A percentile compares a stretch with the other conserved stretches of the same genome.
phyloP scores from a whole-genome alignment of 2,329 filamentous ascomycete species.

The Penicillium palitans region DNA sequence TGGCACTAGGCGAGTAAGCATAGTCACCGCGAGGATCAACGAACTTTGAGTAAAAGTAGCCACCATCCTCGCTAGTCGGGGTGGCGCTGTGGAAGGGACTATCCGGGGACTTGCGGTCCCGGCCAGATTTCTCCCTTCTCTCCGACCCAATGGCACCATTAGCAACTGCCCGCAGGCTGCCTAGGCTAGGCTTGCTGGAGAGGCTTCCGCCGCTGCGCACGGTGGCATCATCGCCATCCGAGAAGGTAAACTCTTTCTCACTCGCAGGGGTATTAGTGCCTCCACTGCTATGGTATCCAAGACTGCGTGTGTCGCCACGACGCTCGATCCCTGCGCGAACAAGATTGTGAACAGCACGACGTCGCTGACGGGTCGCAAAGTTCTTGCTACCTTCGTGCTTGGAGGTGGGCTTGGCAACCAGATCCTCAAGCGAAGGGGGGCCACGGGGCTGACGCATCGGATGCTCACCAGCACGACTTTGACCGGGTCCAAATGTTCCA shows the following conservation, averaged over 20 bases:
- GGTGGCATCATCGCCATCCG: conserved; percentile 72
- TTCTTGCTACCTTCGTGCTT: conserved; percentile 97
- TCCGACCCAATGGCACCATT: conserved; percentile 88
- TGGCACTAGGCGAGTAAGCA: conserved; percentile 28
- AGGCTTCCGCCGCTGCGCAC: conserved; percentile 78
- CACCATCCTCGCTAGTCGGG: conserved; percentile 62
- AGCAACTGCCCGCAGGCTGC: conserved; percentile 73
- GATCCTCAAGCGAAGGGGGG: conserved; percentile 87
- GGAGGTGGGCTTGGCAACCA: conserved; percentile 82
- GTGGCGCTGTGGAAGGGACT: conserved; percentile 62
- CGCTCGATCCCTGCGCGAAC: conserved; percentile 87
- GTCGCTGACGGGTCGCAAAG: conserved; percentile 88
- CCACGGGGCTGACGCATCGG: conserved; percentile 90
- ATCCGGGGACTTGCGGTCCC: conserved; percentile 56
- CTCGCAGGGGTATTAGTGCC: conserved; percentile 89
- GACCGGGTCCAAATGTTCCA: conserved; percentile 87
- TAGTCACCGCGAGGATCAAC: conserved; percentile 49
- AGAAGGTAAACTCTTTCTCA: conserved; percentile 70
- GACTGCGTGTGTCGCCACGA: conserved; percentile 68
- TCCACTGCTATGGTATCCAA: conserved; percentile 61
- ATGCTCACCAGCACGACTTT: conserved; percentile 90
- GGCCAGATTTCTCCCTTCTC: conserved; percentile 67
- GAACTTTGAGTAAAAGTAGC: conserved; percentile 57
- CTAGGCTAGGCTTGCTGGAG: conserved; percentile 70
- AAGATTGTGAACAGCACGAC: conserved; percentile 86